Evolutionary conservation across 441 rosid genomes (phyloP).

Genomic region (Adansonia grandidieri): DNA sequence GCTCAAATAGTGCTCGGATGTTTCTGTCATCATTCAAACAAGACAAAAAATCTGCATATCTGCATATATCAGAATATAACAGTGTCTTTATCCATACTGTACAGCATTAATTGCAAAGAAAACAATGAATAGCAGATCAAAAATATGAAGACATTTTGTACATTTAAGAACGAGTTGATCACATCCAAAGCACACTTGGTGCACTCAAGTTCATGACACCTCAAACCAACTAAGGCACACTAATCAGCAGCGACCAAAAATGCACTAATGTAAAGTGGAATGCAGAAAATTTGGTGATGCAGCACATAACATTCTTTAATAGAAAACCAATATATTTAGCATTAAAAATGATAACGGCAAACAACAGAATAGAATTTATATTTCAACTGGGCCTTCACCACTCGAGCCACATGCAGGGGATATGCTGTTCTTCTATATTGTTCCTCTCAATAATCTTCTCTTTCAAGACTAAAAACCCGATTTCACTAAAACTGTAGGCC

Average conservation of each 20-base stretch:
- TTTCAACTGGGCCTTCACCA: conserved; percentile 11
- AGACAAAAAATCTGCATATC: conserved; percentile 95
- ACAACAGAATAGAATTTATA: not conserved
- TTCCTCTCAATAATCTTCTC: not conserved
- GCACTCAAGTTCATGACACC: not conserved
- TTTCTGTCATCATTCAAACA: conserved; percentile 93
- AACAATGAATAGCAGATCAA: not conserved
- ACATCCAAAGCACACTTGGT: not conserved
- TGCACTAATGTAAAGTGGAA: not conserved
- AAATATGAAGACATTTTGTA: not conserved
- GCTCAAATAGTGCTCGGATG: conserved; percentile 91
- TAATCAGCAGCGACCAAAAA: not conserved
- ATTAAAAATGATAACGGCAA: not conserved
- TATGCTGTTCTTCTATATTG: not conserved
- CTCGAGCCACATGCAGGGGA: not conserved
- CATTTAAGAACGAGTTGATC: conserved; percentile 1
- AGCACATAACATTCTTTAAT: not conserved
- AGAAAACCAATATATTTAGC: not conserved
- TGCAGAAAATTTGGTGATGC: not conserved
- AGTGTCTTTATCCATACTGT: conserved; percentile 15
- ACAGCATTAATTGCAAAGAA: conserved; percentile 1
- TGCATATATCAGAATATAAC: conserved; percentile 37
- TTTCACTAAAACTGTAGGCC: not conserved
- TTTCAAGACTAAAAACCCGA: not conserved
- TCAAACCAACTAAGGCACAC: not conserved